phyloP scores from a whole-genome alignment of 2,329 filamentous ascomycete genomes.

The Penicillium sp. region DNA sequence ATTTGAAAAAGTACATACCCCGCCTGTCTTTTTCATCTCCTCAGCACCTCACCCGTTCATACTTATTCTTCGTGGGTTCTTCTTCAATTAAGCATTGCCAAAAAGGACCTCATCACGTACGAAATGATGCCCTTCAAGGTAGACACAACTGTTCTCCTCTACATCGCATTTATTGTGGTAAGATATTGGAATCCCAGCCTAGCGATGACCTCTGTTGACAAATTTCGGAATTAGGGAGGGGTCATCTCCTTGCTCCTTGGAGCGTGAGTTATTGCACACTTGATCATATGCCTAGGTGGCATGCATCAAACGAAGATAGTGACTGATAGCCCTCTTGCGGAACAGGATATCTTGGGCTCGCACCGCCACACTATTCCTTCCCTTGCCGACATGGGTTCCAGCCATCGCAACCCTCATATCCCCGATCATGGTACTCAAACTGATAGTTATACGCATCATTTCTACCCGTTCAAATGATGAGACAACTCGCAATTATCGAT shows the following conservation, averaged over 20 bases:
- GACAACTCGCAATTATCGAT: not conserved
- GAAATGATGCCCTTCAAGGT: constrained; percentile 1
- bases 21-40: no score
- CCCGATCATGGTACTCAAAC: constrained; percentile 7
- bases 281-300: not conserved
- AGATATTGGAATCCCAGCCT: not conserved
- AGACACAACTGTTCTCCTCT: not conserved
- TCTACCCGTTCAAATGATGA: not conserved
- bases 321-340: not conserved
- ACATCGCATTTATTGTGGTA: constrained; percentile 3
- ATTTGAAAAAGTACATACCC: no score
- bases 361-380: constrained; percentile 23
- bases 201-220: not conserved
- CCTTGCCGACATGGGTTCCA: constrained; percentile 26
- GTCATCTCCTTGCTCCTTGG: constrained; percentile 16
- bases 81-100: no score
- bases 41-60: no score
- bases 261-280: constrained; percentile 15
- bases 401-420: constrained; percentile 23
- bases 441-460: constrained; percentile 9
- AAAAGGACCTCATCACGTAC: not conserved
- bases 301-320: not conserved
- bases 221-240: not conserved
- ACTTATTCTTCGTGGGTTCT: no score
- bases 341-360: constrained; percentile 30